Base-by-base conservation (phyloP, 1,139 yeast species). In the Ogataea hybrid region DNA sequence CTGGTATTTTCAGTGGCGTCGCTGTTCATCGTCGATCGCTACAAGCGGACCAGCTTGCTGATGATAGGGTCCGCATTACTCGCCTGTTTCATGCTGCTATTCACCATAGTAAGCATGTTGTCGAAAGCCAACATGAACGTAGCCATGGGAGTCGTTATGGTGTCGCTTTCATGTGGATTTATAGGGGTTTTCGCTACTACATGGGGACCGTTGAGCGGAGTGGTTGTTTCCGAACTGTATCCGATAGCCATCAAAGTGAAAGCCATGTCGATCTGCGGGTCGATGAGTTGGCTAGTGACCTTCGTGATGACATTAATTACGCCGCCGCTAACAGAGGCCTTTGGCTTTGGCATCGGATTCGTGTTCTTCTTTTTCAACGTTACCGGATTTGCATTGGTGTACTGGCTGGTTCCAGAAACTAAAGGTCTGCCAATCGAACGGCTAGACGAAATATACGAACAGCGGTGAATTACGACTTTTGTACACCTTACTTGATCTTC, bases 281-380 rank as follows among this genome's bases (percentile, higher is more conserved):
- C 59, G 12, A 35, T 44, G 46, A 73, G 75, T 59, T 78, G 83
- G 83, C 49, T 75, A 37, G 70, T 75, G 61, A 77, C 77, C 37
- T 77, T 77, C 66, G 63, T 70, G 47, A 72, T 77, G 51, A 69
- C 81, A 4, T 68, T 77, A 59, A 66, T 73, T 54, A 75, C 80
- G 11, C 81, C 82, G 6, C 65, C 71, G 48, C 64, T 77, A 41
- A 71, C 73, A 17, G 58, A 50, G 3, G 25, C 39, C 2, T 58
- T 69, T 28, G 70, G 69, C 28, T 70, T 69, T 50, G 58, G 67
- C 52, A 70, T 72, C 51, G 81, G 82, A 11, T 75, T 67, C 50
- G 72, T 77, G 7, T 77, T 77, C 58, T 63, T 73, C 48, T 68
- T 67, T 31, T 71, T 53, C 57, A 64, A 74, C 48, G 47, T 70